Conservation (phyloP, 2,329 filamentous ascomycete species). For the Aspergillus sp. region DNA sequence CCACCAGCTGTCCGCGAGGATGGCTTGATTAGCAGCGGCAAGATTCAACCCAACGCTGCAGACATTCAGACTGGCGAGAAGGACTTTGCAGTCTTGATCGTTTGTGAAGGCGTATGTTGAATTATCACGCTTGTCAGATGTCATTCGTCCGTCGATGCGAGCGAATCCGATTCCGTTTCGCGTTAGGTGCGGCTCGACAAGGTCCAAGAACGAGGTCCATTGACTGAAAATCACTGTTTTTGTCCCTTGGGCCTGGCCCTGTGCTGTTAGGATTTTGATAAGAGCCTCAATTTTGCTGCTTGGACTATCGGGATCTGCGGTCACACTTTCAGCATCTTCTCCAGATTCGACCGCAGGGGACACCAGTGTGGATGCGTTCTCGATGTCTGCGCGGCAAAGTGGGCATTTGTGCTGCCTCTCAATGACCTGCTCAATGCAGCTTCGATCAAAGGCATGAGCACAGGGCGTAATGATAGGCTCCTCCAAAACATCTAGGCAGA, state of each 20-base stretch:
- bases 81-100: slow-evolving; percentile 59
- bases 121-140: slow-evolving; percentile 57
- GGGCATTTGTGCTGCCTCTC: slow-evolving; percentile 71
- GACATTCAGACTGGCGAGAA: slow-evolving; percentile 73
- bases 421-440: slow-evolving; percentile 67
- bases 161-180: slow-evolving; percentile 53
- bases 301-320: slow-evolving; percentile 54
- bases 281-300: slow-evolving; percentile 78
- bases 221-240: slow-evolving; percentile 78
- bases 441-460: slow-evolving; percentile 67
- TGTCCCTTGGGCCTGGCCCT: slow-evolving; percentile 53
- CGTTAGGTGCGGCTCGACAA: slow-evolving; percentile 60
- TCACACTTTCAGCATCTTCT: slow-evolving; percentile 38
- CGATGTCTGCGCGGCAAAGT: slow-evolving; percentile 65
- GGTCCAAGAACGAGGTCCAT: slow-evolving; percentile 68
- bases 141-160: slow-evolving; percentile 76
- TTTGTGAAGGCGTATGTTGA: slow-evolving; percentile 59
- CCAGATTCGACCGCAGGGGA: slow-evolving; percentile 52
- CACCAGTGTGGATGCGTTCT: slow-evolving; percentile 54
- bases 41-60: slow-evolving; percentile 81
- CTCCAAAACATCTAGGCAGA: slow-evolving; percentile 66
- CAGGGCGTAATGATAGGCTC: slow-evolving; percentile 75
- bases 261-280: slow-evolving; percentile 63
- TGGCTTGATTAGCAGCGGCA: slow-evolving; percentile 74
- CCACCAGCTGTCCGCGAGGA: slow-evolving; percentile 83